phyloP scores from a whole-genome alignment of 306 rosid species.

The Arachis stenosperma region DNA sequence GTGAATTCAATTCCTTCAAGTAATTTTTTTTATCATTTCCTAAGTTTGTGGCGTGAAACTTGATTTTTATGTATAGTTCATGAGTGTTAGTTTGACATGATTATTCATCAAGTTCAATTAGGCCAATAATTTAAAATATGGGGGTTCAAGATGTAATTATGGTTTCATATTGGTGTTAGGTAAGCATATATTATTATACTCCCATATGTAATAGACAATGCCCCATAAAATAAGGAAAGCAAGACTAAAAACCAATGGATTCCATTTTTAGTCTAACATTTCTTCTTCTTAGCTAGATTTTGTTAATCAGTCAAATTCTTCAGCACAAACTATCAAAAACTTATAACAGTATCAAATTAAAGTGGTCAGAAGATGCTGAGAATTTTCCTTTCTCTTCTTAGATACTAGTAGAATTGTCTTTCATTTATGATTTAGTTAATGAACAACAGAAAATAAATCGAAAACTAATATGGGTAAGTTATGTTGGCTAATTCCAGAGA shows the following conservation, averaged over 20 bases:
- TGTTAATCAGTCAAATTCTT: conserved; percentile 25
- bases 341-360: background rate
- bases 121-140: conserved; percentile 13
- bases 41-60: conserved; percentile 8
- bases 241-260: background rate
- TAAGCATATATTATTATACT: conserved; percentile 38
- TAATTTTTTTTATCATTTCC: conserved; percentile 18
- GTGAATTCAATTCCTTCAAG: conserved; percentile 8
- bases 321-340: background rate
- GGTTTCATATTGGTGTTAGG: conserved; percentile 51
- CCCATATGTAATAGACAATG: conserved; percentile 27
- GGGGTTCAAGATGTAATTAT: conserved; percentile 53
- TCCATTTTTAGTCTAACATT: background rate
- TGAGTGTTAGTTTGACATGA: conserved; percentile 37
- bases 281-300: background rate
- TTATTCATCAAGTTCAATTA: conserved; percentile 20
- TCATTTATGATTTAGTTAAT: background rate
- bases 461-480: too few species aligned
- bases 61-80: background rate
- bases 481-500: too few species aligned
- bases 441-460: too few species aligned
- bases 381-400: background rate
- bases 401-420: background rate
- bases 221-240: conserved; percentile 18
- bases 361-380: background rate